Base-by-base conservation (phyloP, 192 early-diverging fungal genomes). In the Linnemannia elongata region DNA sequence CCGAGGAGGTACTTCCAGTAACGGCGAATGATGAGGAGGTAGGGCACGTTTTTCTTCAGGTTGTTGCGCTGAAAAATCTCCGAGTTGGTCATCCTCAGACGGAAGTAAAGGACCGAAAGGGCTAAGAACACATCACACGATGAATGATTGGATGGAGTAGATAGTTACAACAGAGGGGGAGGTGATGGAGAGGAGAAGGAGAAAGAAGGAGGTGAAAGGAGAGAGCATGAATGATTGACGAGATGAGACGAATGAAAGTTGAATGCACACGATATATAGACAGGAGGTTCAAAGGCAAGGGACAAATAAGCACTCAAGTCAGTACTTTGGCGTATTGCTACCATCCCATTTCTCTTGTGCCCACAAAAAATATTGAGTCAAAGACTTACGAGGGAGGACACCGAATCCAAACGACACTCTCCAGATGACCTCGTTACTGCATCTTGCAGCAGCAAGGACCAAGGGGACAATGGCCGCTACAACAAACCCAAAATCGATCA, bases 391-490 rank as follows among this genome's bases (percentile, higher is more conserved):
- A 70, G 88, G 75, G 5, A 88, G 17, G 35, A 89, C 75, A 5
- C 91, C 89, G 60, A 90, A 74, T 66, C 90, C 91, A 42, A 92
- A 84, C 24, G 91, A 89, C 3, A 90, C 71, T 54, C 92, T 79
- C 92, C 92, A 92, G 13, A 88, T 83, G 57, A 57, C 85, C 41
- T 87, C 88, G 39, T 91, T 41, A 60, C 78, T 74, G 33, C 73
- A 72, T 44, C 88, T 82, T 38, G 89, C 89, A 82, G 90, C 88
- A 38, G 86, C 89, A 3, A 90, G 80, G 9, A 91, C n/a, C 49
- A 91, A 76, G 41, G 85, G 85, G 27, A 89, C 82, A 69, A 87
- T 82, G 7, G 81, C 74, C 18, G 81, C 86, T 27, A 89, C 63
- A n/a, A 89, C 66, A 47, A 88, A 88, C 4, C 88, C 88, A 54